Evolutionary conservation across 192 early-diverging fungal species (phyloP).

Genomic region (Backusella tuberculispora): DNA sequence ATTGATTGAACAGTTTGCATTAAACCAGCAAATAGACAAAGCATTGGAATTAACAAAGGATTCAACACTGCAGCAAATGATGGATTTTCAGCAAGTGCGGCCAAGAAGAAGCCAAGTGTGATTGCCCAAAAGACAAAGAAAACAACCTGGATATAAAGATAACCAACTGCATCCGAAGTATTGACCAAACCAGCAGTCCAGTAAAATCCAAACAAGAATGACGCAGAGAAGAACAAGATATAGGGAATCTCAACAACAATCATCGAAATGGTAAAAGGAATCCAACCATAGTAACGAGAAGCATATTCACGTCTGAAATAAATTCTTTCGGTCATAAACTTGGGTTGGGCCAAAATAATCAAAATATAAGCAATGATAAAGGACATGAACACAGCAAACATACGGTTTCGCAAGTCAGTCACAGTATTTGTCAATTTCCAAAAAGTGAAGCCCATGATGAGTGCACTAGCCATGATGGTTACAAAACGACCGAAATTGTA

Average conservation of each 20-base stretch:
- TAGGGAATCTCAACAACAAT: slow-evolving; percentile 73
- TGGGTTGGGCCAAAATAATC: slow-evolving; percentile 74
- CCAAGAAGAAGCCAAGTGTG: slow-evolving; percentile 70
- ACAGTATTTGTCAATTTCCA: slow-evolving; percentile 60
- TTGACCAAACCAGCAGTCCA: slow-evolving; percentile 69
- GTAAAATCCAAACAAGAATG: slow-evolving; percentile 76
- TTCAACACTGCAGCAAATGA: slow-evolving; percentile 63
- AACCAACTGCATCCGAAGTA: slow-evolving; percentile 54
- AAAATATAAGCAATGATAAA: slow-evolving; percentile 65
- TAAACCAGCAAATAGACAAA: slow-evolving; percentile 72
- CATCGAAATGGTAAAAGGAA: slow-evolving; percentile 65
- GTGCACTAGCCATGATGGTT: slow-evolving; percentile 56
- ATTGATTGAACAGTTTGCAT: slow-evolving; percentile 62
- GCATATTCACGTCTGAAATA: slow-evolving; percentile 71
- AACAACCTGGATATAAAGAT: slow-evolving; percentile 68
- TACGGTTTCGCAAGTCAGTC: slow-evolving; percentile 64
- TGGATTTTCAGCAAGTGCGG: slow-evolving; percentile 60
- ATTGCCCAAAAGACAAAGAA: slow-evolving; percentile 67
- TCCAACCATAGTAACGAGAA: slow-evolving; percentile 70
- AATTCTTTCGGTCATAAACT: slow-evolving; percentile 66
- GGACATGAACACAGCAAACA: slow-evolving; percentile 75
- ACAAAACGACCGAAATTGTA: slow-evolving; percentile 79
- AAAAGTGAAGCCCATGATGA: slow-evolving; percentile 75
- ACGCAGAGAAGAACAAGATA: slow-evolving; percentile 57
- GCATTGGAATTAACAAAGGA: slow-evolving; percentile 67